phyloP scores from a whole-genome alignment of 208 protist genomes.

The Acanthamoeba sp. region DNA sequence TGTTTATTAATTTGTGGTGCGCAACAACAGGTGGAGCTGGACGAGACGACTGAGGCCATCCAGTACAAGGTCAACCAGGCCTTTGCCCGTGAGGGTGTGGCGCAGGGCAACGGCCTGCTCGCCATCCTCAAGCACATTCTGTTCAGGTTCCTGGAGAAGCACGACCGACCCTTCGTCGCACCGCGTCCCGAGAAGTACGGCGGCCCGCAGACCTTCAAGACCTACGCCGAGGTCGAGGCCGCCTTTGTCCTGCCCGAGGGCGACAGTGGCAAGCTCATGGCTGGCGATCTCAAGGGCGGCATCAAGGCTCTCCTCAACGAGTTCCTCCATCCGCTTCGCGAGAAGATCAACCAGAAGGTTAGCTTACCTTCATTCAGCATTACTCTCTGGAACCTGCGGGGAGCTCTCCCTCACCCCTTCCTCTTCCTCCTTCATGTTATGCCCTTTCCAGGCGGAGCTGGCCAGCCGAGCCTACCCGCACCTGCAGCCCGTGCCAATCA shows the following conservation, averaged over 20 bases:
- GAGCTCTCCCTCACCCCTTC: slow-evolving; percentile 57
- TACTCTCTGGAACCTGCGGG: not conserved
- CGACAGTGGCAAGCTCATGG: slow-evolving; percentile 40
- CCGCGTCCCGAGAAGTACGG: slow-evolving; percentile 74
- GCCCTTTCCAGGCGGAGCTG: not conserved
- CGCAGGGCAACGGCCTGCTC: slow-evolving; percentile 81
- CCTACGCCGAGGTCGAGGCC: slow-evolving; percentile 76
- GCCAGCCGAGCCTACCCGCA: slow-evolving; percentile 42
- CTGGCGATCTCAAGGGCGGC: slow-evolving; percentile 79
- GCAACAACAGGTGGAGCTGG: slow-evolving; percentile 70
- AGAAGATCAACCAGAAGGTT: slow-evolving; percentile 59
- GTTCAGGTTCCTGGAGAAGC: slow-evolving; percentile 74
- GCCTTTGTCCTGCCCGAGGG: slow-evolving; percentile 68
- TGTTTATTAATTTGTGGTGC: not conserved
- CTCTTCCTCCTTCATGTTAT: not conserved
- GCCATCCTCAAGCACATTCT: slow-evolving; percentile 78
- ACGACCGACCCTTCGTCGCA: slow-evolving; percentile 68
- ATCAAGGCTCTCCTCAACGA: slow-evolving; percentile 70
- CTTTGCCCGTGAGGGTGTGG: slow-evolving; percentile 80
- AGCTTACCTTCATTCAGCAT: not conserved
- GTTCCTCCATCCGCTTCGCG: slow-evolving; percentile 78
- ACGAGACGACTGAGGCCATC: slow-evolving; percentile 75
- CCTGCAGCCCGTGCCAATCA: not conserved
- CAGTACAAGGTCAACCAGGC: slow-evolving; percentile 80
- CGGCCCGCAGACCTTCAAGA: slow-evolving; percentile 73